Evolutionary conservation across 2,329 filamentous ascomycete species (phyloP), one percentile per base, ranked within the genome.

Genomic region (Cladosporium sp.): DNA sequence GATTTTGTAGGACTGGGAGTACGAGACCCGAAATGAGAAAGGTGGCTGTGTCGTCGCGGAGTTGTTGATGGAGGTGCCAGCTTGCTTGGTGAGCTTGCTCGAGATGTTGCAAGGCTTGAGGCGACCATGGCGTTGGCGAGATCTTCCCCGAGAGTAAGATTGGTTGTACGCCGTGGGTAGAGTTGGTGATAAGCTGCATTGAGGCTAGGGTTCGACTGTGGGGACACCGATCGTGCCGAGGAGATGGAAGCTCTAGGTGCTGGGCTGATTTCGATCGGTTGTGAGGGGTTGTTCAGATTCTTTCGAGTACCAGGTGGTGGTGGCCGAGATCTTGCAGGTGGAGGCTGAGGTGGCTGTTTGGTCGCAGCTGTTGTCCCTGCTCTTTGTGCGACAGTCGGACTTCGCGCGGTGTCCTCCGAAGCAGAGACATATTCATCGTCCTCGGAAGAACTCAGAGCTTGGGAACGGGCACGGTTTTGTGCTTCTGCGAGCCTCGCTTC

Each of bases 91-190:
- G 78, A 68, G 75, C 76, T 67, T 74, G 74, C 72, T 74, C 74
- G 71, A 72, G 73, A 80, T 60, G 90, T 87, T 5, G 91, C 91
- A 0, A 93, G 81, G 28, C 88, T 90, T 1, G 90, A 88, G 2
- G 90, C 91, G 72, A 93, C 85, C 66, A 93, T 92, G 68, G 91
- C 91, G 71, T 87, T 87, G 14, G 90, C 88, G 8, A 93, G 84
- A 0, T 88, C 88, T 66, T 89, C 85, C 11, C 91, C 82, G 0
- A 85, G 84, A 32, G 88, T 81, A 61, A 83, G 78, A 8, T 81
- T 81, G 10, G 79, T 78, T 54, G 80, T 77, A 11, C 76, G 74
- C 30, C 74, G 73, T 5, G 75, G 76, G 65, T 78, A 70, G 8
- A 77, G 68, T 49, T 74, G 73, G 59, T 76, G 71, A 65, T 71